Conservation (phyloP, 306 rosid genomes). For the Lupinus albus region DNA sequence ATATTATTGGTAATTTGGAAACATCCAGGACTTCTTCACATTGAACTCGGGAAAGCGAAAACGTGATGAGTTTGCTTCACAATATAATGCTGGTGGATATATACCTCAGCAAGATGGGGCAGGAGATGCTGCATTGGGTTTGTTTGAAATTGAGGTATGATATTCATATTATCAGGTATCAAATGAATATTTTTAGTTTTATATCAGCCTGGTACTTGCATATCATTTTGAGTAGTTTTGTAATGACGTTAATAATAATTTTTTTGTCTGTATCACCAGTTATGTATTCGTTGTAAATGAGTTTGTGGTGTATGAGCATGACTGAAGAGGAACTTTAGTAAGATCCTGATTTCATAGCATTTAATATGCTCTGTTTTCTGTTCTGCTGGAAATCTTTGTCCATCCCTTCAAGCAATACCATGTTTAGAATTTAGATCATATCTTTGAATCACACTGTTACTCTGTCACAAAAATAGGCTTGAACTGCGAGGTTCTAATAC, state of each 20-base stretch:
- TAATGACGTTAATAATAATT: neutral
- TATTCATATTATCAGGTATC: neutral
- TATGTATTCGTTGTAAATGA: slow-evolving; percentile 18
- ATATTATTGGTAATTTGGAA: slow-evolving; percentile 39
- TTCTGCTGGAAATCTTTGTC: neutral
- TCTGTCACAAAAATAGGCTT: neutral
- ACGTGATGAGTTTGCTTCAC: slow-evolving; percentile 76
- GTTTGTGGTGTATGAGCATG: slow-evolving; percentile 13
- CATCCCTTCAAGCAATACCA: neutral
- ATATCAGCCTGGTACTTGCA: neutral
- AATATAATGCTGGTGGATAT: slow-evolving; percentile 70
- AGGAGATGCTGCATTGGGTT: slow-evolving; percentile 60
- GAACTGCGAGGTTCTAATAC: neutral
- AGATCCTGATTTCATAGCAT: neutral
- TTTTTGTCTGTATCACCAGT: neutral
- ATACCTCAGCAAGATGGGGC: slow-evolving; percentile 96
- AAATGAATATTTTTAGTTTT: neutral
- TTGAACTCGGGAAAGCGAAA: slow-evolving; percentile 72
- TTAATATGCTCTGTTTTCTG: neutral
- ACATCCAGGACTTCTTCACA: slow-evolving; percentile 73
- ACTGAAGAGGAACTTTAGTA: neutral
- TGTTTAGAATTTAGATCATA: neutral
- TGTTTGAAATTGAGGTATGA: slow-evolving; percentile 72
- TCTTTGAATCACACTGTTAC: neutral
- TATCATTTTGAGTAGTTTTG: slow-evolving; percentile 2